Conservation (phyloP, 352 stramenopile species). For the Pythium dissimile region DNA sequence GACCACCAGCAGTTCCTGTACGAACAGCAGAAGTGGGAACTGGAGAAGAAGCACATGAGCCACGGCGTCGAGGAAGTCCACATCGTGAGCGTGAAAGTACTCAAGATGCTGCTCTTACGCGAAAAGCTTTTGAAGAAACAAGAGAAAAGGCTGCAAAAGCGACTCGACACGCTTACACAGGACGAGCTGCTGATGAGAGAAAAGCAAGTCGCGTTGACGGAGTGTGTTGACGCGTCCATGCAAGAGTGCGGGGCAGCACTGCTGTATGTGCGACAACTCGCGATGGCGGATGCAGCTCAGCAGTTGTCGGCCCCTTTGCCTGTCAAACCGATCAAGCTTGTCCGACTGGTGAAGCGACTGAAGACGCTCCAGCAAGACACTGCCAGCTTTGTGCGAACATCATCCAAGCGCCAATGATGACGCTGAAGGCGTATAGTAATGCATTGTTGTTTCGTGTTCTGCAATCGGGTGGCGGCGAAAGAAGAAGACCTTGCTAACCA, state of each 20-base stretch:
- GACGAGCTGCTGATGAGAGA: conserved; percentile 10
- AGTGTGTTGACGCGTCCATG: conserved; percentile 31
- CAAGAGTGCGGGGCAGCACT: conserved; percentile 47
- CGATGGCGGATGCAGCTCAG: neutral
- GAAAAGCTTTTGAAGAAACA: conserved; percentile 62
- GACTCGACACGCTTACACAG: conserved; percentile 12
- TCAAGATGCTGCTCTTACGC: conserved; percentile 61
- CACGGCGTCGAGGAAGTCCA: conserved; percentile 61
- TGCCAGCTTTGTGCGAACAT: neutral
- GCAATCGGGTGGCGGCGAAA: too few species aligned
- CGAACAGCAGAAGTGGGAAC: conserved; percentile 51
- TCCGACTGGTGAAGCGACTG: conserved; percentile 36
- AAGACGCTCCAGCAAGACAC: conserved; percentile 18
- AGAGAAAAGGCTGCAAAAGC: conserved; percentile 28
- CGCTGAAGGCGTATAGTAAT: too few species aligned
- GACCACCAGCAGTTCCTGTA: conserved; percentile 66
- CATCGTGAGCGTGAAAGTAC: conserved; percentile 55
- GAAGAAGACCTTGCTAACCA: too few species aligned
- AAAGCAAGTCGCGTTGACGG: conserved; percentile 1
- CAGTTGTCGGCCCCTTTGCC: conserved; percentile 5
- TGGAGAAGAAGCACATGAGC: conserved; percentile 44
- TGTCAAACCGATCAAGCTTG: conserved; percentile 54
- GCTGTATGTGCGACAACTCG: conserved; percentile 44
- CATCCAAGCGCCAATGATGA: neutral
- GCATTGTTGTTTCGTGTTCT: too few species aligned